Base-by-base conservation (phyloP, 208 protist genomes). In the Strigomonas culicis region DNA sequence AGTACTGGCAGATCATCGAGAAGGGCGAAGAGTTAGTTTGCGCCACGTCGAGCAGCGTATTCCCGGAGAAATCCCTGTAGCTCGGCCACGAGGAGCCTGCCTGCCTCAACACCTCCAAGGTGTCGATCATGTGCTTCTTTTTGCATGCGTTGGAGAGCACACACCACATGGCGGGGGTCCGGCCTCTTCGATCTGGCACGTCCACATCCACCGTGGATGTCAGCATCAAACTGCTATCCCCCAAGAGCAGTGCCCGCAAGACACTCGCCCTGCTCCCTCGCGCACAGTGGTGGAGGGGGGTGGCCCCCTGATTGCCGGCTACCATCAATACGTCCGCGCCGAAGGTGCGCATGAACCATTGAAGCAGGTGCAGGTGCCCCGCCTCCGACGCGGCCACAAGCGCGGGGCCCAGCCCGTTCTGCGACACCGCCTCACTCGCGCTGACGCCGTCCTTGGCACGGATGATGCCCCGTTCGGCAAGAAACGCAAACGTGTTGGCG, bases 231-330 rank as follows among this genome's bases (percentile, higher is more conserved):
- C 22, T 13, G 30, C 24, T 21, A 2, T 34, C 30, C 7, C 52
- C 10, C 28, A 41, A 41, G 34, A 90, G 72, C 52, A 86, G 70
- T n/a, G 41, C 58, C 28, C 55, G 46, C 21, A 86, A 60, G 13
- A 78, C 53, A 28, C 25, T 25, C 0, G 50, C 34, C 19, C 71
- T 63, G n/a, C 59, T 65, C 32, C 77, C 64, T 1, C 80, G 68
- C 31, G 80, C 84, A 46, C 77, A 82, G 59, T 90, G 75, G 39
- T 86, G 84, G 25, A 90, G 52, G n/a, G 74, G 55, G 0, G 79
- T 86, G 0, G 74, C 70, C 1, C 80, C 80, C 25, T 56, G 62
- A 2, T 46, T 31, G 49, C 77, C 72, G 15, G 70, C 41, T 15
- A 72, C 31, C 59, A 53, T 60, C 4, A 84, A 52, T 6, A 80